These are phyloP conservation scores for Solanum megistacrolobum DNA, from an alignment of 257 asterid species.

Conservation along the genomic window DNA sequence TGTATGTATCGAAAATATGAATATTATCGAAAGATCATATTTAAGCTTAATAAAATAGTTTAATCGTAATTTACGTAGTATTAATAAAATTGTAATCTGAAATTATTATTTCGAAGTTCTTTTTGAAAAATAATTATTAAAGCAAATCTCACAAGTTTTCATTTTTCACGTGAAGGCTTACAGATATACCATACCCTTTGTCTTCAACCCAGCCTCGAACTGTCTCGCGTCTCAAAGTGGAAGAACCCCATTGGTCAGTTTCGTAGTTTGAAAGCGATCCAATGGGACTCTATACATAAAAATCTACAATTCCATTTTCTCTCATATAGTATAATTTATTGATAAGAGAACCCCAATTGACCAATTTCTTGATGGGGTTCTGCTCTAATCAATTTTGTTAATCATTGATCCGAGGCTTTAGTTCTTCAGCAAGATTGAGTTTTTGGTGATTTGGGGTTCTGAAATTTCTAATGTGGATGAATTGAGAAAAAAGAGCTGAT, in stretches of 20 bases:
- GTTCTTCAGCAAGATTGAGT: neutral
- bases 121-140: no score
- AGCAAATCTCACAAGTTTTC: neutral
- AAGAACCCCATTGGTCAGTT: neutral
- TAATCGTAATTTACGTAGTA: no score
- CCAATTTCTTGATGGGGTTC: neutral
- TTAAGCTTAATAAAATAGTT: no score
- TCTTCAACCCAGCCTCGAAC: neutral
- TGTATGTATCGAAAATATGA: no score
- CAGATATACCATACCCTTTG: neutral
- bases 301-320: neutral
- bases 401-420: neutral
- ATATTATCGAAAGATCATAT: no score
- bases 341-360: neutral
- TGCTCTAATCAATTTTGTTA: neutral
- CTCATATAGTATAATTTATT: neutral
- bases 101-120: no score
- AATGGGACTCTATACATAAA: neutral
- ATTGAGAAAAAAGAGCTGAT: slow-evolving; percentile 18
- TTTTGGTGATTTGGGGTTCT: neutral
- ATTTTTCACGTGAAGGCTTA: neutral
- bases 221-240: neutral
- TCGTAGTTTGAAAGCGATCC: neutral
- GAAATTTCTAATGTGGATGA: slow-evolving; percentile 17
- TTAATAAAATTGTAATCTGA: no score